Conservation (phyloP, 2,329 filamentous ascomycete genomes). For the Beauveria pseudobassiana region DNA sequence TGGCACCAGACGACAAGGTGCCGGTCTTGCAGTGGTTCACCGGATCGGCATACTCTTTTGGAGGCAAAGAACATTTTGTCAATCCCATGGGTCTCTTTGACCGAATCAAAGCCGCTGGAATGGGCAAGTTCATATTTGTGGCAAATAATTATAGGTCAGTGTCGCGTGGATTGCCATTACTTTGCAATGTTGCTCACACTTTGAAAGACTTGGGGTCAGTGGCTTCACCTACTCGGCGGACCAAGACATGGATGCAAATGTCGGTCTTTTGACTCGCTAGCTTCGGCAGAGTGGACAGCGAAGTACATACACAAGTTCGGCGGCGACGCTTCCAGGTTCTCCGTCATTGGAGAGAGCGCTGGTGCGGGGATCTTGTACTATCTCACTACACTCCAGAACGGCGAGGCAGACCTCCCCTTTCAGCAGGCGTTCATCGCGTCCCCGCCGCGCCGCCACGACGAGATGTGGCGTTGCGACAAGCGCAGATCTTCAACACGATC, state of each 20-base stretch:
- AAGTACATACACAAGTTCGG: constrained; percentile 45
- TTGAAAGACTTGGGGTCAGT: constrained; percentile 12
- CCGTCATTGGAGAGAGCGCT: constrained; percentile 43
- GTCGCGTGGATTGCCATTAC: too few relatives aligned
- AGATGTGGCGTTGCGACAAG: constrained; percentile 10
- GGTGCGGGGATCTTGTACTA: constrained; percentile 47
- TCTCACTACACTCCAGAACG: constrained; percentile 40
- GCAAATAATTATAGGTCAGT: constrained; percentile 17
- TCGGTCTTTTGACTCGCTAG: constrained; percentile 16
- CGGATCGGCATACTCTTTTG: constrained; percentile 17
- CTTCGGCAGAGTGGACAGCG: constrained; percentile 15
- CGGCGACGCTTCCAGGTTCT: constrained; percentile 42
- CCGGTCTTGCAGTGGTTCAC: constrained; percentile 17
- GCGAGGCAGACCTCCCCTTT: constrained; percentile 31
- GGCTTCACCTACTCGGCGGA: constrained; percentile 14
- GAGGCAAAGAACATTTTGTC: constrained; percentile 16
- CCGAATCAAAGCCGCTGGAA: constrained; percentile 7
- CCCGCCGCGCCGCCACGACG: constrained; percentile 11
- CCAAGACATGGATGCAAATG: constrained; percentile 16
- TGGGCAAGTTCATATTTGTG: constrained; percentile 16
- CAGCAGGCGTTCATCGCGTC: constrained; percentile 17
- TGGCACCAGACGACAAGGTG: constrained; percentile 15
- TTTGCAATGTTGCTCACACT: neutral
- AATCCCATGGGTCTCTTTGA: constrained; percentile 16
- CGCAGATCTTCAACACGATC: constrained; percentile 10